Percentiles rank a stretch among this genome's conserved stretches.
Conservation (phyloP, 116 monocot species). For the Zostera marina region DNA sequence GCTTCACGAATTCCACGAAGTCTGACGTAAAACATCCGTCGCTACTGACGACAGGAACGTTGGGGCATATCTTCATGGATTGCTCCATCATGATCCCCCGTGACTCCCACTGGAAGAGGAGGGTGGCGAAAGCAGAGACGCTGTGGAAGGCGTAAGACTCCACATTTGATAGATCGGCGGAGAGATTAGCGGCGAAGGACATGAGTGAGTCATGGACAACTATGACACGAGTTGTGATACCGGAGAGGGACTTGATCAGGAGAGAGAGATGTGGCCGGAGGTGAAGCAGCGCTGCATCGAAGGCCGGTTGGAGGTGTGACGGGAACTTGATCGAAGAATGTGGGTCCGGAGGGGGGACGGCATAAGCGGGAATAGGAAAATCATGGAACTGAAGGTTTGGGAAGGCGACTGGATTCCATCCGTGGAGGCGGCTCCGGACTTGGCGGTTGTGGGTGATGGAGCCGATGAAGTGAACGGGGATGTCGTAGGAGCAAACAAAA, state of each 20-base stretch:
- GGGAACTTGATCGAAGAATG: slow-evolving; percentile 31
- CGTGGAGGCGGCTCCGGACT: slow-evolving; percentile 19
- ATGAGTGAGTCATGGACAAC: slow-evolving; percentile 40
- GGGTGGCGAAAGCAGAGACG: slow-evolving; percentile 25
- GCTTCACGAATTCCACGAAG: slow-evolving; percentile 13
- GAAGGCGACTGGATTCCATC: slow-evolving; percentile 7
- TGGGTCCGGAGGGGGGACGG: slow-evolving; percentile 29
- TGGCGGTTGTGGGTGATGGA: slow-evolving; percentile 47
- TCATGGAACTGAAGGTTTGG: slow-evolving; percentile 34
- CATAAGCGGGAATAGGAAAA: slow-evolving; percentile 23
- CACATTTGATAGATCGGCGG: slow-evolving; percentile 17
- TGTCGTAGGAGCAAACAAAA: slow-evolving; percentile 16
- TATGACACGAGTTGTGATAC: slow-evolving; percentile 23
- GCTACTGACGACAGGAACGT: slow-evolving; percentile 2
- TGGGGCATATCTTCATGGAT: background rate
- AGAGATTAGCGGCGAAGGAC: slow-evolving; percentile 26
- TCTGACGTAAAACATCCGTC: slow-evolving; percentile 29
- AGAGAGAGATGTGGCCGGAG: slow-evolving; percentile 12
- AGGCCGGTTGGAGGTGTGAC: slow-evolving; percentile 46
- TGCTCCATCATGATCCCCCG: slow-evolving; percentile 1
- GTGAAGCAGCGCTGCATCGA: slow-evolving; percentile 12
- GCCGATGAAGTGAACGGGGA: slow-evolving; percentile 41
- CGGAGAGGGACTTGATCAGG: slow-evolving; percentile 28
- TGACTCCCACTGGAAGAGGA: slow-evolving; percentile 10
- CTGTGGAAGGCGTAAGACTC: slow-evolving; percentile 39